phyloP scores from a whole-genome alignment of 176 grass and related monocot genomes.

The Aegilops umbellulata region DNA sequence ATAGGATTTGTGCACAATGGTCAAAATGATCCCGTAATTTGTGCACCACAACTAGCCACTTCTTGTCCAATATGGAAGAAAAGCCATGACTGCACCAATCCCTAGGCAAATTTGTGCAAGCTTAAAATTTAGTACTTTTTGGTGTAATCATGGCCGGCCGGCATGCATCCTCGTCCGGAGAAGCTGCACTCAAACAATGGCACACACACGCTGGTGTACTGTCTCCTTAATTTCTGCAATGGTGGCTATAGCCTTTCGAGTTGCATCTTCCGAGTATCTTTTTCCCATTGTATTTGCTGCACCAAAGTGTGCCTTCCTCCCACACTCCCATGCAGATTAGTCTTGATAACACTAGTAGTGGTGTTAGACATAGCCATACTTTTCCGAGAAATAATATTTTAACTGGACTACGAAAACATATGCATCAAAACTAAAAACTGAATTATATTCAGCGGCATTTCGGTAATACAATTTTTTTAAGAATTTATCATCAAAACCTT shows the following conservation, averaged over 20 bases:
- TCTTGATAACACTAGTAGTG: too few relatives aligned
- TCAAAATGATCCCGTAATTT: not conserved
- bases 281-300: not conserved
- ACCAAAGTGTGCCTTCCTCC: not conserved
- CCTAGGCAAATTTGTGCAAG: not conserved
- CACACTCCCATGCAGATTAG: too few relatives aligned
- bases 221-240: not conserved
- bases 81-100: not conserved
- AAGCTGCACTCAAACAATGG: not conserved
- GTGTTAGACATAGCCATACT: too few relatives aligned
- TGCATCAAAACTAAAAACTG: too few relatives aligned
- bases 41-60: not conserved
- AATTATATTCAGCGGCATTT: too few relatives aligned
- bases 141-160: not conserved
- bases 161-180: not conserved
- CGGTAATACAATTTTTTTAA: too few relatives aligned
- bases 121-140: not conserved
- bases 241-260: not conserved
- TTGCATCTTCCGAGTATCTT: too few relatives aligned
- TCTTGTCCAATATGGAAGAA: not conserved
- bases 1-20: not conserved
- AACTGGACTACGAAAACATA: too few relatives aligned
- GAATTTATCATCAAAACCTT: too few relatives aligned
- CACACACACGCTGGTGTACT: not conserved
- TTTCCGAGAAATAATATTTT: too few relatives aligned